These are phyloP conservation scores for Parastagonospora nodorum DNA, from an alignment of 2,329 filamentous ascomycete species.

Conservation along the genomic window DNA sequence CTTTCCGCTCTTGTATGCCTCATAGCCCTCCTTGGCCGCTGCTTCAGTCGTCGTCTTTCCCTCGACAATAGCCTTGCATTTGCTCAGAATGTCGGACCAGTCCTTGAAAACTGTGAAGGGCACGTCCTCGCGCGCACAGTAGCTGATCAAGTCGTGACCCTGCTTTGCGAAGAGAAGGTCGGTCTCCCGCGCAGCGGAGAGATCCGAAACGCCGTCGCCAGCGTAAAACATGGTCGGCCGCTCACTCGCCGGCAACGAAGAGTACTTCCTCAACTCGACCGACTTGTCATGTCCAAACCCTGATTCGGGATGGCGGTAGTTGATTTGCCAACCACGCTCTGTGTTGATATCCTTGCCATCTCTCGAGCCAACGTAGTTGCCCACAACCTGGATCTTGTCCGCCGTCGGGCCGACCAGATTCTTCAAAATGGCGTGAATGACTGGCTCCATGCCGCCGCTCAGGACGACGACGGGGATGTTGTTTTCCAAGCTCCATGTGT, in stretches of 20 bases:
- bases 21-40: conserved; percentile 63
- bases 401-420: conserved; percentile 80
- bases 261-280: conserved; percentile 86
- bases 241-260: conserved; percentile 67
- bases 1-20: conserved; percentile 53
- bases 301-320: conserved; percentile 81
- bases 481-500: conserved; percentile 76
- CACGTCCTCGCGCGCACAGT: conserved; percentile 81
- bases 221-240: conserved; percentile 91
- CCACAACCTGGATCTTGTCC: conserved; percentile 83
- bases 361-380: conserved; percentile 75
- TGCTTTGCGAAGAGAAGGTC: conserved; percentile 93
- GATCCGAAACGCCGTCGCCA: conserved; percentile 54
- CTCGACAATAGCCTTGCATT: conserved; percentile 74
- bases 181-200: conserved; percentile 82
- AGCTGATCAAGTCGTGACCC: conserved; percentile 84
- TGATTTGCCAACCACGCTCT: conserved; percentile 83
- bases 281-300: conserved; percentile 98
- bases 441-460: conserved; percentile 88
- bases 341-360: conserved; percentile 80
- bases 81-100: conserved; percentile 78
- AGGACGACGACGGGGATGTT: conserved; percentile 93
- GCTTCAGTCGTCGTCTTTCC: conserved; percentile 73
- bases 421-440: conserved; percentile 82
- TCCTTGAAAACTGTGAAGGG: conserved; percentile 88